These are phyloP conservation scores for Trichoderma guizhouense DNA, from an alignment of 2,329 filamentous ascomycete genomes.

Conservation along the genomic window DNA sequence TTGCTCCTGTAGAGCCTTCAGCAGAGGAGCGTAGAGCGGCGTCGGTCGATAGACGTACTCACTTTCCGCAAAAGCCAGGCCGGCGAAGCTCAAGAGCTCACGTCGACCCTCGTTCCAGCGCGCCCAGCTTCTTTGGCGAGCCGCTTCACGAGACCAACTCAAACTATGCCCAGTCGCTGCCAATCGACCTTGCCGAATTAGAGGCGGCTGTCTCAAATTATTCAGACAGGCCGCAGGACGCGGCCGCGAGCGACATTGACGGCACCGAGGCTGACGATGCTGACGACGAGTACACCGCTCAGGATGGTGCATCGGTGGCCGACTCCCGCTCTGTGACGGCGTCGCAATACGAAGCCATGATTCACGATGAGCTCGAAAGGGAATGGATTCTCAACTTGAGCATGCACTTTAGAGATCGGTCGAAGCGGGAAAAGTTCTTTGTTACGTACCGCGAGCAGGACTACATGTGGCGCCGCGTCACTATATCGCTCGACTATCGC, in stretches of 20 bases:
- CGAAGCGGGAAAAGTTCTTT: constrained; percentile 95
- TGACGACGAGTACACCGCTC: constrained; percentile 14
- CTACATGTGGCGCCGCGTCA: constrained; percentile 79
- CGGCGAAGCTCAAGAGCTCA: constrained; percentile 24
- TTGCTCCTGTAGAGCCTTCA: constrained; percentile 63
- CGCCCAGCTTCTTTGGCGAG: constrained; percentile 42
- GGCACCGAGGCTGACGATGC: neutral
- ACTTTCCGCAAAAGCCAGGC: constrained; percentile 27
- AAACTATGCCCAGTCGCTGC: constrained; percentile 22
- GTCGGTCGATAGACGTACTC: constrained; percentile 58
- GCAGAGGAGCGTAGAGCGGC: constrained; percentile 67
- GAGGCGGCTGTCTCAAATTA: neutral
- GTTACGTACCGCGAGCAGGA: constrained; percentile 85
- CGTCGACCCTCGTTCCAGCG: constrained; percentile 44
- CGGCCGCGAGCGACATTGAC: neutral
- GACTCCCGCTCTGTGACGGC: constrained; percentile 50
- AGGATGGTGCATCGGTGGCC: constrained; percentile 32
- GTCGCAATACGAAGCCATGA: constrained; percentile 57
- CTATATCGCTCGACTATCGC: constrained; percentile 90
- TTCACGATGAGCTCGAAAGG: constrained; percentile 78
- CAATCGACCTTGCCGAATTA: constrained; percentile 21
- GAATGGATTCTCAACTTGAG: constrained; percentile 96
- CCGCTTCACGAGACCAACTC: constrained; percentile 22
- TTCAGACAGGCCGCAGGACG: neutral
- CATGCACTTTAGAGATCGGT: constrained; percentile 95